phyloP scores from a whole-genome alignment of 495 filamentous ascomycete genomes.

The Trichoderma virens region DNA sequence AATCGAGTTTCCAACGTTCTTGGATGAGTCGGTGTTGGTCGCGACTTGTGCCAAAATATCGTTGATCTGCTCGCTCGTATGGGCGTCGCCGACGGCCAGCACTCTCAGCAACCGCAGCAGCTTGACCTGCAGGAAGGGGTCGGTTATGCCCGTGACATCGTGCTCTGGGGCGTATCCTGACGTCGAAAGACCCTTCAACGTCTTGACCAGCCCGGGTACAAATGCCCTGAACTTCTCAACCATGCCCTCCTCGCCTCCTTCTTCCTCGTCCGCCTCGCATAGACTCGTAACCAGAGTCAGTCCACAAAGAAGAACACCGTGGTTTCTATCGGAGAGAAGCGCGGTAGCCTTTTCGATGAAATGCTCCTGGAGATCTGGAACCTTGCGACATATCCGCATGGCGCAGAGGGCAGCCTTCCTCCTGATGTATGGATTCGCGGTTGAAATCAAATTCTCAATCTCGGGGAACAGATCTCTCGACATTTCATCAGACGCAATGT shows the following conservation, averaged over 20 bases:
- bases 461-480: conserved; percentile 95
- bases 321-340: conserved; percentile 83
- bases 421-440: conserved; percentile 92
- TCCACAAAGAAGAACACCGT: conserved; percentile 88
- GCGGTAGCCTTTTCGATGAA: conserved; percentile 89
- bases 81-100: conserved; percentile 75
- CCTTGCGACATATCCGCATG: conserved; percentile 98
- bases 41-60: conserved; percentile 97
- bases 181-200: conserved; percentile 80
- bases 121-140: conserved; percentile 98
- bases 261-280: conserved; percentile 87
- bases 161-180: conserved; percentile 98
- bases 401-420: conserved; percentile 97
- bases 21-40: conserved; percentile 95
- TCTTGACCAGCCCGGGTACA: conserved; percentile 70
- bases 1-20: conserved; percentile 97
- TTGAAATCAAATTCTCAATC: conserved; percentile 83
- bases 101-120: conserved; percentile 80
- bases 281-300: conserved; percentile 86
- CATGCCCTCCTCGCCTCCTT: conserved; percentile 76
- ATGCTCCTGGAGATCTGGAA: conserved; percentile 93
- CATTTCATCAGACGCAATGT: conserved; percentile 97
- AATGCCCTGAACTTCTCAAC: conserved; percentile 85
- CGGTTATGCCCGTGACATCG: conserved; percentile 94
- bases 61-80: conserved; percentile 94